Evolutionary conservation across 139 green algal species (phyloP).

Genomic region (Chlorella sorokiniana): DNA sequence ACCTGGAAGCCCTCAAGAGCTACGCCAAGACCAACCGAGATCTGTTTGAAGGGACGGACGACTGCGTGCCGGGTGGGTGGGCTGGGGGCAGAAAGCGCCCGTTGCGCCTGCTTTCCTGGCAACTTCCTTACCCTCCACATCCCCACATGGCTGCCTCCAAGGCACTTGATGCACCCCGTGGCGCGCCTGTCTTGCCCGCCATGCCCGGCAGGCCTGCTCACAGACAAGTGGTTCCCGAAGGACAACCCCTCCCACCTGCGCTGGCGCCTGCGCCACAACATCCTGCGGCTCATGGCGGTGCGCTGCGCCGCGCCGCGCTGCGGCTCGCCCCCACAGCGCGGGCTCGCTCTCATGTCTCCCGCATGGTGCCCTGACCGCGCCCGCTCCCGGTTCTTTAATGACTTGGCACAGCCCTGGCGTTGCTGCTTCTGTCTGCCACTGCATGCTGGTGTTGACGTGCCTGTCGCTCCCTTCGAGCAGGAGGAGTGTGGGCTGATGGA

Average conservation of each 20-base stretch:
- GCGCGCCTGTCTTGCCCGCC: neutral
- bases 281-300: slow-evolving; percentile 55
- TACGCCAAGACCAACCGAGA: slow-evolving; percentile 3
- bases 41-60: slow-evolving; percentile 14
- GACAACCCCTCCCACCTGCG: slow-evolving; percentile 63
- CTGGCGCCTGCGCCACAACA: slow-evolving; percentile 46
- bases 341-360: neutral
- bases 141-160: neutral
- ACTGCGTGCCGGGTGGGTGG: neutral
- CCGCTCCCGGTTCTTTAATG: no score
- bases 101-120: no score
- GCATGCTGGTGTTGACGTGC: no score
- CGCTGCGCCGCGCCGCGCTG: neutral
- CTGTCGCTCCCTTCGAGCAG: no score
- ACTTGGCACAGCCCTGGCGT: no score
- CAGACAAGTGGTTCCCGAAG: slow-evolving; percentile 63
- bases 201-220: slow-evolving; percentile 49
- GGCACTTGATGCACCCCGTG: neutral
- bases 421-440: neutral
- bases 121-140: no score
- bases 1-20: neutral
- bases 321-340: neutral
- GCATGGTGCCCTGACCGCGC: no score
- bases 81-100: no score
- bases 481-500: neutral